A percentile compares a stretch with the other conserved stretches of the same genome.
These are phyloP conservation scores for Lanmaoa rubissima DNA, from an alignment of 768 basidiomycete species.

Conservation along the genomic window DNA sequence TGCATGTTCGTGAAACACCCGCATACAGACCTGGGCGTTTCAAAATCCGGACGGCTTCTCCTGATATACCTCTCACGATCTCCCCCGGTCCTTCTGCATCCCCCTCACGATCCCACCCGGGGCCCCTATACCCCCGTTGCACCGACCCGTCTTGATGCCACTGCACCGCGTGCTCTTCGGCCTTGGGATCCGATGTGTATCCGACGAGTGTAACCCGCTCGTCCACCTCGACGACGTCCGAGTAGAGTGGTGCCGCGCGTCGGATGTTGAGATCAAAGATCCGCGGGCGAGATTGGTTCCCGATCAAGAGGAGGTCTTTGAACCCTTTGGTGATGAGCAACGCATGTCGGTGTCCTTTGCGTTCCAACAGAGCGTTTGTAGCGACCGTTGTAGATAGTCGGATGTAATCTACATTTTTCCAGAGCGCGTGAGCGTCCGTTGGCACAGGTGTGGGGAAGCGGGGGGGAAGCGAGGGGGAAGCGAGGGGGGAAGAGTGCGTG, in stretches of 20 bases:
- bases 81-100: slow-evolving; percentile 78
- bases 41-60: slow-evolving; percentile 85
- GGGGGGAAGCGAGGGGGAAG: too few species aligned
- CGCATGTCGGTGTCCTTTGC: slow-evolving; percentile 91
- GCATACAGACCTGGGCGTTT: slow-evolving; percentile 56
- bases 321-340: slow-evolving; percentile 90
- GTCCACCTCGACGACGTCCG: slow-evolving; percentile 62
- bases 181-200: slow-evolving; percentile 85
- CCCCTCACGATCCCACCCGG: slow-evolving; percentile 69
- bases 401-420: slow-evolving; percentile 66
- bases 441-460: too few species aligned
- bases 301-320: slow-evolving; percentile 87
- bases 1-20: background rate
- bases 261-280: slow-evolving; percentile 95
- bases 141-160: slow-evolving; percentile 75
- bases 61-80: slow-evolving; percentile 78
- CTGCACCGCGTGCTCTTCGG: slow-evolving; percentile 70
- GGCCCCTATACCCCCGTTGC: slow-evolving; percentile 66
- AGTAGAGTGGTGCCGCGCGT: slow-evolving; percentile 74
- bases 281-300: slow-evolving; percentile 90
- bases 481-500: background rate
- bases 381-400: slow-evolving; percentile 93
- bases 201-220: slow-evolving; percentile 95
- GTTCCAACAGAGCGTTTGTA: slow-evolving; percentile 92
- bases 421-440: background rate